Conservation (phyloP, 495 filamentous ascomycete genomes). For the Rhypophila decipiens region DNA sequence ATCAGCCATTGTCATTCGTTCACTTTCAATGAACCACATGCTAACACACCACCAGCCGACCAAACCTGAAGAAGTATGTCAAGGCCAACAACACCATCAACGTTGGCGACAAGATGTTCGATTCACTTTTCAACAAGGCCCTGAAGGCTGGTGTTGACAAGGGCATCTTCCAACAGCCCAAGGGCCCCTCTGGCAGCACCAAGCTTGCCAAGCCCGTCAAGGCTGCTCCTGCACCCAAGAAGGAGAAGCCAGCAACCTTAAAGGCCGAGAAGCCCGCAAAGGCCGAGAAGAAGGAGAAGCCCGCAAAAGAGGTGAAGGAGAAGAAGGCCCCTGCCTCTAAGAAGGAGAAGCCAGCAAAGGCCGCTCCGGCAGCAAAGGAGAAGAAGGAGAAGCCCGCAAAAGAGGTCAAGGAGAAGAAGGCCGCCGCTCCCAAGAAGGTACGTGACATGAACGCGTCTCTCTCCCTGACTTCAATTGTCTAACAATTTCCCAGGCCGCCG, state of each 20-base stretch:
- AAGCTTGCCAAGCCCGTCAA: constrained; percentile 77
- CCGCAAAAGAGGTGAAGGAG: constrained; percentile 39
- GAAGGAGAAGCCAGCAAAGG: constrained; percentile 29
- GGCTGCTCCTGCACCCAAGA: constrained; percentile 35
- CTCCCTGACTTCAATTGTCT: constrained; percentile 38
- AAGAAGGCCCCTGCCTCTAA: constrained; percentile 30
- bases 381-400: constrained; percentile 36
- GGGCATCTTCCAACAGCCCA: constrained; percentile 85
- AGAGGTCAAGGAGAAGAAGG: constrained; percentile 34
- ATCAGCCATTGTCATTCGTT: neutral
- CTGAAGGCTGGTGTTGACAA: constrained; percentile 84
- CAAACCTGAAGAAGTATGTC: constrained; percentile 98
- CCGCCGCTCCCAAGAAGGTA: constrained; percentile 16
- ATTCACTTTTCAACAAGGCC: constrained; percentile 88
- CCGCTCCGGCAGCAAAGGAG: constrained; percentile 31
- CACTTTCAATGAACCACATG: constrained; percentile 11
- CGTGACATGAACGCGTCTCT: constrained; percentile 22
- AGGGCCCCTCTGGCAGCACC: constrained; percentile 90
- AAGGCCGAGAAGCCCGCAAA: constrained; percentile 28
- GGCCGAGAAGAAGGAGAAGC: constrained; percentile 35
- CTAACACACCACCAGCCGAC: constrained; percentile 60
- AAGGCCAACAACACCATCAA: constrained; percentile 87
- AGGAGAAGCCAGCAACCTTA: constrained; percentile 29
- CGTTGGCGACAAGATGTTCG: constrained; percentile 67
- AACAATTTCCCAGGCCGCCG: constrained; percentile 50